Percentiles rank a stretch among this genome's conserved stretches.
phyloP scores from a whole-genome alignment of 768 basidiomycete genomes.

The Chiua virens region DNA sequence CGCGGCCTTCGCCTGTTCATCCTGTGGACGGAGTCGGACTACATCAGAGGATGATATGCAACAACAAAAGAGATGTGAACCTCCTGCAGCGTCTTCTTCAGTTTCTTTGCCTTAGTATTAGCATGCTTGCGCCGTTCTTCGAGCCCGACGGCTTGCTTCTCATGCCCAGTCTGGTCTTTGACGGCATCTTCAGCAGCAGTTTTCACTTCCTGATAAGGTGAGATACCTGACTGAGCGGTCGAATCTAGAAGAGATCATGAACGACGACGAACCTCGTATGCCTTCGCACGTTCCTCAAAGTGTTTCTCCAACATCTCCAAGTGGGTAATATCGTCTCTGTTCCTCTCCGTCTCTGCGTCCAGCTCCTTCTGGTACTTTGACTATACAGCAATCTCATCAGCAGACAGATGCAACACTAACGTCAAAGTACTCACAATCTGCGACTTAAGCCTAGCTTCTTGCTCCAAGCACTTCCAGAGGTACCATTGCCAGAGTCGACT shows the following conservation, averaged over 20 bases:
- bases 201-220: constrained; percentile 63
- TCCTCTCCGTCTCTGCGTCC: constrained; percentile 65
- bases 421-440: constrained; percentile 55
- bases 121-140: constrained; percentile 87
- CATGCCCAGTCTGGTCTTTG: constrained; percentile 76
- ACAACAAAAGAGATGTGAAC: constrained; percentile 41
- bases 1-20: constrained; percentile 54
- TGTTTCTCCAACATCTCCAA: constrained; percentile 65
- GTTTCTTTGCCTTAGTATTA: constrained; percentile 77
- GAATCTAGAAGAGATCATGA: background rate
- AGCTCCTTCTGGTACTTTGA: constrained; percentile 57
- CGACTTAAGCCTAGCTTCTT: constrained; percentile 56
- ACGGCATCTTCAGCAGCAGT: constrained; percentile 62
- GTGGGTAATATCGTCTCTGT: constrained; percentile 79
- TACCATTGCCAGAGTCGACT: constrained; percentile 83
- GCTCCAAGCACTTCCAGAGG: constrained; percentile 66
- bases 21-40: constrained; percentile 41
- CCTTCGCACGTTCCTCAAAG: constrained; percentile 65
- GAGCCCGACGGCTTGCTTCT: constrained; percentile 74
- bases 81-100: constrained; percentile 84
- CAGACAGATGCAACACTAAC: background rate
- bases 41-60: background rate
- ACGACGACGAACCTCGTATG: constrained; percentile 63
- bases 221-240: background rate
- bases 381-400: constrained; percentile 38